phyloP scores from a whole-genome alignment of 2,329 filamentous ascomycete genomes.

The Claviceps maximensis region DNA sequence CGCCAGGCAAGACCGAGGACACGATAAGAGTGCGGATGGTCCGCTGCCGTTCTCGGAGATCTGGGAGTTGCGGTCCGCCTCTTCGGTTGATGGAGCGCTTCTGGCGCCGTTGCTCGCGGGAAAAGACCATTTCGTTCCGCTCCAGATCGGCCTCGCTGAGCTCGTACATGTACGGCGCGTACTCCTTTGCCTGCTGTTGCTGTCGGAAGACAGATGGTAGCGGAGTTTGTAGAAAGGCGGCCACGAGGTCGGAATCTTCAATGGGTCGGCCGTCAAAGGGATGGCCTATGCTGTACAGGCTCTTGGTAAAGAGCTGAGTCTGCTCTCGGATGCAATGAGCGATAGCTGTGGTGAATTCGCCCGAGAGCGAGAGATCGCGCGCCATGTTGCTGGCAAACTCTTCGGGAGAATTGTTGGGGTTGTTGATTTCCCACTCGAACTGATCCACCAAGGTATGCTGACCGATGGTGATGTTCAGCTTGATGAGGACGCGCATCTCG shows the following conservation, averaged over 20 bases:
- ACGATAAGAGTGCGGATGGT: constrained; percentile 89
- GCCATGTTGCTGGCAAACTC: constrained; percentile 88
- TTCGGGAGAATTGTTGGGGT: constrained; percentile 83
- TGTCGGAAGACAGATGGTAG: constrained; percentile 74
- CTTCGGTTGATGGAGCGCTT: constrained; percentile 91
- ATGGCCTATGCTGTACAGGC: constrained; percentile 84
- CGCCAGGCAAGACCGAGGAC: constrained; percentile 82
- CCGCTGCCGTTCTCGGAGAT: constrained; percentile 85
- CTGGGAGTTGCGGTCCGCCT: constrained; percentile 85
- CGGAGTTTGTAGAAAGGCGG: constrained; percentile 76
- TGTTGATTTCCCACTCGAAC: constrained; percentile 99
- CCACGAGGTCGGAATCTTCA: constrained; percentile 79
- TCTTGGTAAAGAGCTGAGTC: constrained; percentile 84
- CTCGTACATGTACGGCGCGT: constrained; percentile 85
- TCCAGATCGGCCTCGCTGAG: constrained; percentile 83
- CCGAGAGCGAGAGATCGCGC: constrained; percentile 75
- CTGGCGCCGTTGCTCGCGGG: constrained; percentile 83
- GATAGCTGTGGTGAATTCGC: constrained; percentile 94
- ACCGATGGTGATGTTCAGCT: constrained; percentile 95
- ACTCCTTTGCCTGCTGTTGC: constrained; percentile 87
- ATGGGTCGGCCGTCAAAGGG: constrained; percentile 88
- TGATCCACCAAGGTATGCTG: constrained; percentile 89
- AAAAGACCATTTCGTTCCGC: constrained; percentile 81
- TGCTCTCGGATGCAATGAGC: constrained; percentile 97
- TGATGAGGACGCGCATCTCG: constrained; percentile 93